Base-by-base conservation (phyloP, 2,329 filamentous ascomycete species). In the Neobulgaria alba region DNA sequence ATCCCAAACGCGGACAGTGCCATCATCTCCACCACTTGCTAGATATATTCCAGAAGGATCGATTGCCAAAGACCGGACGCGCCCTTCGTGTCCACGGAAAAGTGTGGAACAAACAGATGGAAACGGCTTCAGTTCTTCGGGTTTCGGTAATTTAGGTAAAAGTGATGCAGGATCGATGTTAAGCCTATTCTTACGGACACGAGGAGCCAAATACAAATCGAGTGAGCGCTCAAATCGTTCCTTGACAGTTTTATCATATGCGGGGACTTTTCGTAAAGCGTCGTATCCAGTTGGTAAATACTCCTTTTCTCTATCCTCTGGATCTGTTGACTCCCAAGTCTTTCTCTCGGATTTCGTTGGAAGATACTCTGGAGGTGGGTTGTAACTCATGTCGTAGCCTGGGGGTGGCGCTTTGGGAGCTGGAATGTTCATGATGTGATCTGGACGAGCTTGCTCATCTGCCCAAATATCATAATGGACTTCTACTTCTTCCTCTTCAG, bases 81-180 rank as follows among this genome's bases (percentile, higher is more conserved):
- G 79, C 12, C 90, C 90, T 48, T 87, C 78, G 57, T 98, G 92
- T 9, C 90, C 90, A 48, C 78, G 72, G 69, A 92, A 96, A 10
- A 94, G 74, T 4, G 87, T 86, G 33, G 89, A 84, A 54, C 85
- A 90, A 7, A 86, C 79, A 0, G 89, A 95, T 10, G 92, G 92
- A 71, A 96, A 98, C 2, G 92, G 92, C 57, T 87, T 87, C 42
- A 98, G 72, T 57, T 98, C 90, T 55, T 95, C 86, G 1, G 92
- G 90, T 45, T 84, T 85, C 5, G 93, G 92, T 5, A 98, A 72
- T 61, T 95, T 95, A 10, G 92, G 90, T 26, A 98, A 73, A 37
- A 98, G 70, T 29, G 87, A 94, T 62, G 85, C 84, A 3, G 92
- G 92, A 56, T 98, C 92, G 57, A 98, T 96, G 65, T 96, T 95